Base-by-base conservation (phyloP, 306 rosid genomes). In the Lathyrus oleraceus region DNA sequence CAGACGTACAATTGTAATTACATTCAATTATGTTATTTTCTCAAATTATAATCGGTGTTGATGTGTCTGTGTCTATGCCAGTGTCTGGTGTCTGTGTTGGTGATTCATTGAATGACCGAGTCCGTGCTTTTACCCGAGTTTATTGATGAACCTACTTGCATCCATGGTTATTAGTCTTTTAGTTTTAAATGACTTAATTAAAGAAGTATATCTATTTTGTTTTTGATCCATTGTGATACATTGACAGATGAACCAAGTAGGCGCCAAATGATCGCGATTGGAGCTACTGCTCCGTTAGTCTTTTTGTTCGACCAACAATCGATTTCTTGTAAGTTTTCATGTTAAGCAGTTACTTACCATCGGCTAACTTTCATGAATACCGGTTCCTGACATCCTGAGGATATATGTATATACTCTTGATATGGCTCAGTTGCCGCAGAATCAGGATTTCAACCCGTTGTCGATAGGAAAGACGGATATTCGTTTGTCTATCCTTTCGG, bases 351-450 rank as follows among this genome's bases (percentile, higher is more conserved):
- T 65, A 57, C 54, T 69, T 72, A 32, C 56, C 72, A 10, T 75
- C 54, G 27, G 49, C 75, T 77, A 68, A 65, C 60, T 82, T 80
- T 61, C 82, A 75, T 82, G 49, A 77, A 56, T 75, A 76, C 57
- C 69, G 78, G 70, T 71, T 77, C 82, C 78, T 79, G 87, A 80
- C 82, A 85, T 75, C 79, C 88, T 81, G 80, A 88, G 88, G 77
- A 6, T 35, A 35, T 35, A 25, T n/a, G n/a, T 25, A 70, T 78
- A 80, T 82, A 76, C 88, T 78, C 81, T 89, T 95, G 96, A 95
- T 95, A 85, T 91, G 96, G 88, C 87, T 89, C 99, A 95, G 99
- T 91, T 91, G 99, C 97, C 89, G 97, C 92, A 85, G 99, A 95
- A 85, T 83, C 89, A 82, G 95, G 95, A 71, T 95, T 86, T 83